Percentiles rank a stretch among this genome's conserved stretches.
These are phyloP conservation scores for Fusarium anthophilum DNA, from an alignment of 2,329 filamentous ascomycete genomes.

Conservation along the genomic window DNA sequence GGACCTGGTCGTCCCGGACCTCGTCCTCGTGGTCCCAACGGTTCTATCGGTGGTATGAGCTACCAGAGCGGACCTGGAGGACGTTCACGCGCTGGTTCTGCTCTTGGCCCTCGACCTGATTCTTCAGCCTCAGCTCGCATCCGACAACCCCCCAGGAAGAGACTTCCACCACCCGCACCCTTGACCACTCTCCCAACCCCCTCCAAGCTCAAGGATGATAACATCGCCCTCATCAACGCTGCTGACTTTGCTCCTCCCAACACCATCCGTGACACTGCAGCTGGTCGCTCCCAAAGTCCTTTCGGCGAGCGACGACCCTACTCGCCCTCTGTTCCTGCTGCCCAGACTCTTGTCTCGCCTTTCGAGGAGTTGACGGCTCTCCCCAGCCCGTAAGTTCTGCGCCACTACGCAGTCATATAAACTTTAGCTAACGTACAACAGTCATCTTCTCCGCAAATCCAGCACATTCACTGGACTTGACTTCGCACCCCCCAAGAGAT, in stretches of 20 bases:
- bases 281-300: constrained; percentile 74
- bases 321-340: constrained; percentile 74
- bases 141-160: constrained; percentile 55
- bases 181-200: constrained; percentile 86
- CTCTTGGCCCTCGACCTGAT: constrained; percentile 65
- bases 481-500: constrained; percentile 81
- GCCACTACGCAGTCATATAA: no score
- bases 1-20: constrained; percentile 45
- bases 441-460: constrained; percentile 79
- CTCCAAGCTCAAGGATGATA: constrained; percentile 83
- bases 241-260: constrained; percentile 89
- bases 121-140: constrained; percentile 68
- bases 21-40: constrained; percentile 54
- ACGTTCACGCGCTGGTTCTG: constrained; percentile 64
- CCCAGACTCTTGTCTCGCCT: constrained; percentile 81
- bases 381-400: constrained; percentile 84
- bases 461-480: constrained; percentile 81
- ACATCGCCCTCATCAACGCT: constrained; percentile 72
- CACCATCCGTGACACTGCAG: constrained; percentile 71
- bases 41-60: constrained; percentile 61
- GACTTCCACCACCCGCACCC: constrained; percentile 74
- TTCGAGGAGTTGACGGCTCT: constrained; percentile 88
- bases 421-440: constrained; percentile 48
- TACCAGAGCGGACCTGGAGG: constrained; percentile 59
- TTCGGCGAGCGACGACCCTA: constrained; percentile 75